These are phyloP conservation scores for Phytophthora palmivora DNA, from an alignment of 352 stramenopile species.

Conservation along the genomic window DNA sequence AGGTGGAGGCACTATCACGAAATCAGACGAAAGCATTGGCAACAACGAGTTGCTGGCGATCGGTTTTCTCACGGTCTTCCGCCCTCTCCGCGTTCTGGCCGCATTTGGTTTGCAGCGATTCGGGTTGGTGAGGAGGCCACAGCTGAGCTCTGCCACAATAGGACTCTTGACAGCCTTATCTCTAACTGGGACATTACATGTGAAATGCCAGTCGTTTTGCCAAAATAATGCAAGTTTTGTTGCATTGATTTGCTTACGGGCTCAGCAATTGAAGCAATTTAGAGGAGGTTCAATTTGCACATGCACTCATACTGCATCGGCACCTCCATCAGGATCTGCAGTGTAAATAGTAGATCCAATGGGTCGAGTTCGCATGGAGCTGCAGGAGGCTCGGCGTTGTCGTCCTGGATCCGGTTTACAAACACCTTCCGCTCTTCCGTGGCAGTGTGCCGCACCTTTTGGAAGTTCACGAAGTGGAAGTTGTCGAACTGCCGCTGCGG, in stretches of 20 bases:
- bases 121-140: slow-evolving; percentile 8
- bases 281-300: slow-evolving; percentile 55
- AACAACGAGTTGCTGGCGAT: slow-evolving; percentile 8
- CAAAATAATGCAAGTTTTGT: too few species aligned
- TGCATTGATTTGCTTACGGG: too few species aligned
- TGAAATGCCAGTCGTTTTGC: too few species aligned
- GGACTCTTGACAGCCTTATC: background rate
- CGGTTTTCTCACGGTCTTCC: slow-evolving; percentile 20
- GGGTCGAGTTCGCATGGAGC: slow-evolving; percentile 26
- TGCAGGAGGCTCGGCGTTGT: slow-evolving; percentile 21
- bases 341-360: slow-evolving; percentile 45
- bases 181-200: slow-evolving; percentile 27
- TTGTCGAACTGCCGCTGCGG: slow-evolving; percentile 79
- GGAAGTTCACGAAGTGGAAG: slow-evolving; percentile 86
- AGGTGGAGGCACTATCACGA: slow-evolving; percentile 17
- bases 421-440: slow-evolving; percentile 37
- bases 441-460: slow-evolving; percentile 67
- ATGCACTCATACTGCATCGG: slow-evolving; percentile 52
- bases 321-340: slow-evolving; percentile 55
- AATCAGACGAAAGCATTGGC: slow-evolving; percentile 19
- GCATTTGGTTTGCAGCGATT: slow-evolving; percentile 13
- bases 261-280: too few species aligned
- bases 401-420: slow-evolving; percentile 28
- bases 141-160: slow-evolving; percentile 8
- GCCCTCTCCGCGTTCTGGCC: slow-evolving; percentile 9